Evolutionary conservation across 495 filamentous ascomycete genomes (phyloP).

Genomic region (Aspergillus homomorphus): DNA sequence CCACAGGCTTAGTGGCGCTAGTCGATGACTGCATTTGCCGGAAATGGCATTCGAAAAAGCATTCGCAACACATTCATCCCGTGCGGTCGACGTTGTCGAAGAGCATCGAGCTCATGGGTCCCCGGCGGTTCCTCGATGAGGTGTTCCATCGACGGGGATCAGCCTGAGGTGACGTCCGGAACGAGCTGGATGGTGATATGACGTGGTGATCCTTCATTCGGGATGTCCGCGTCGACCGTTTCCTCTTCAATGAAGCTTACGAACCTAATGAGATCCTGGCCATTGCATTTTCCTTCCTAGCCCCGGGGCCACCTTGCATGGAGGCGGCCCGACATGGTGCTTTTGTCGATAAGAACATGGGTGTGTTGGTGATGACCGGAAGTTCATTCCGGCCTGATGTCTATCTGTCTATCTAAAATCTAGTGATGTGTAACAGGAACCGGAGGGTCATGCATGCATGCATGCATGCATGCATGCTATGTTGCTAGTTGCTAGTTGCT

Average conservation of each 20-base stretch:
- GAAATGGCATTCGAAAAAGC: constrained; percentile 67
- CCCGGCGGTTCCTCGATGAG: constrained; percentile 73
- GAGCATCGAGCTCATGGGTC: constrained; percentile 62
- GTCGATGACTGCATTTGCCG: constrained; percentile 90
- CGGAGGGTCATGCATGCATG: constrained; percentile 13
- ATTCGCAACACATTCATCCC: constrained; percentile 52
- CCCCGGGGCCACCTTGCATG: neutral
- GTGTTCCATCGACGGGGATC: constrained; percentile 63
- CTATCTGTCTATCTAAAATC: neutral
- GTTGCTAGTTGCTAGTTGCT: neutral
- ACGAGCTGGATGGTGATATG: neutral
- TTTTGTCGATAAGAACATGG: neutral
- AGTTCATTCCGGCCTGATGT: constrained; percentile 11
- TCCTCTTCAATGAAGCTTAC: neutral
- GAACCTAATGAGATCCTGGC: neutral
- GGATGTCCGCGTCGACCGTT: neutral
- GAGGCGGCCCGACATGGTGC: neutral
- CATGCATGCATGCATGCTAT: constrained; percentile 13
- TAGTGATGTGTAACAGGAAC: constrained; percentile 17
- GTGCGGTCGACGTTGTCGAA: constrained; percentile 57
- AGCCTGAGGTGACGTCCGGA: constrained; percentile 22
- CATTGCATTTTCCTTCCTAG: neutral
- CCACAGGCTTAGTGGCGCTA: constrained; percentile 84
- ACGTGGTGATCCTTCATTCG: neutral
- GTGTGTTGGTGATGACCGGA: neutral